Conservation (phyloP, 2,329 filamentous ascomycete genomes). For the Macroventuria anomochaeta region DNA sequence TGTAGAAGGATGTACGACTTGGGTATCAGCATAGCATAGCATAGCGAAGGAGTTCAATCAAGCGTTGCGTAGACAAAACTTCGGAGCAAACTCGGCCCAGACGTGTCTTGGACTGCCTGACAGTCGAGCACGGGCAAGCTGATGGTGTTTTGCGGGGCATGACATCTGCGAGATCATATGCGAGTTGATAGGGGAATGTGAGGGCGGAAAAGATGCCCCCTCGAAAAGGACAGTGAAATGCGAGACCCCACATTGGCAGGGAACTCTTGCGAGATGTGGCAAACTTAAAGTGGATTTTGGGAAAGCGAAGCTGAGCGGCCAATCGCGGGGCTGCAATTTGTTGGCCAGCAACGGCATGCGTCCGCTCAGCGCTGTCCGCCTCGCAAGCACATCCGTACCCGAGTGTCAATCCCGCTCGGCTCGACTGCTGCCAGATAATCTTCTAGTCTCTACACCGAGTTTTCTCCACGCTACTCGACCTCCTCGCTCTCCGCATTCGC, state of each 20-base stretch:
- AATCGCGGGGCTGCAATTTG: constrained; percentile 27
- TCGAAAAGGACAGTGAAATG: not conserved
- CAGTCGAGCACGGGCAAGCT: not conserved
- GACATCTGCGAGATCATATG: not conserved
- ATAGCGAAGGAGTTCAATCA: constrained; percentile 16
- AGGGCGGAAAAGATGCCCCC: not conserved
- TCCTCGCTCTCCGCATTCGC: constrained; percentile 2
- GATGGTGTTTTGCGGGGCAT: not conserved
- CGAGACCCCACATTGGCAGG: constrained; percentile 1
- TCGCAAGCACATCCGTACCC: constrained; percentile 8
- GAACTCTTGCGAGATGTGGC: constrained; percentile 23
- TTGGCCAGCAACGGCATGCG: constrained; percentile 4
- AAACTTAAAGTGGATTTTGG: not conserved
- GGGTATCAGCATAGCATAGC: constrained; percentile 13
- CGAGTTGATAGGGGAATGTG: not conserved
- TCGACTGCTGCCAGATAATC: constrained; percentile 14
- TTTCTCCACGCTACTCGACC: constrained; percentile 11
- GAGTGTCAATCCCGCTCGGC: constrained; percentile 22
- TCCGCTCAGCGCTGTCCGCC: constrained; percentile 3
- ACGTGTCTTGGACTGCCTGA: not conserved
- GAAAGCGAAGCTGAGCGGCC: not conserved
- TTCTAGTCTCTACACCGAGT: constrained; percentile 16
- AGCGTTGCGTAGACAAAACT: not conserved
- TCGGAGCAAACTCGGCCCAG: constrained; percentile 8
- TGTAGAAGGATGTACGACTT: not conserved